These are phyloP conservation scores for Metarhizium rileyi DNA, from an alignment of 2,329 filamentous ascomycete species.

Conservation along the genomic window DNA sequence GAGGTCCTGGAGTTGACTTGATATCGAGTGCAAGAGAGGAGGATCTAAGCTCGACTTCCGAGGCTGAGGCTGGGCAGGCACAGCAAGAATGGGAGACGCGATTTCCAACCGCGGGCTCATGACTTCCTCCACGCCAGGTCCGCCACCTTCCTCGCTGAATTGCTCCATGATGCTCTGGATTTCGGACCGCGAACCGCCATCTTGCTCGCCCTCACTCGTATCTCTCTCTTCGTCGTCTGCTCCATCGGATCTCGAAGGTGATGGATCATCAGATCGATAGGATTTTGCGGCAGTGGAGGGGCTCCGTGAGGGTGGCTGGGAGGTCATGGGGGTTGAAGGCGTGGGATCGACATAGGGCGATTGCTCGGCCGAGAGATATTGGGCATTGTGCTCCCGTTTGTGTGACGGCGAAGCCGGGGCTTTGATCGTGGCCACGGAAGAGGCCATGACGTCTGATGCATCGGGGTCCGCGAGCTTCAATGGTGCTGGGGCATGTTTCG, in stretches of 20 bases:
- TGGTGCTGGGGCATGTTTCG: conserved; percentile 15
- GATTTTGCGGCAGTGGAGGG: conserved; percentile 44
- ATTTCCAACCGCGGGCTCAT: conserved; percentile 85
- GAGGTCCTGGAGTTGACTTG: conserved; percentile 38
- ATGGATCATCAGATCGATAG: conserved; percentile 32
- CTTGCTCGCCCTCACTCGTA: conserved; percentile 52
- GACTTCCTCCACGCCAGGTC: conserved; percentile 68
- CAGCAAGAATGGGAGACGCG: conserved; percentile 66
- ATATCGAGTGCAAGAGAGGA: conserved; percentile 45
- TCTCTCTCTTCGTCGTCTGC: conserved; percentile 48
- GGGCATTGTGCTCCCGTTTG: conserved; percentile 24
- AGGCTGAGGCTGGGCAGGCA: conserved; percentile 61
- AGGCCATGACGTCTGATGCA: conserved; percentile 27
- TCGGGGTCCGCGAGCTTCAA: conserved; percentile 8
- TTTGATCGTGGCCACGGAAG: conserved; percentile 40
- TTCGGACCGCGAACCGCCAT: conserved; percentile 67
- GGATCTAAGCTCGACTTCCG: conserved; percentile 81
- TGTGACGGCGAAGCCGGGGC: conserved; percentile 30
- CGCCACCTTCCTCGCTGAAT: conserved; percentile 67
- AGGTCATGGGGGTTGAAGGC: conserved; percentile 44
- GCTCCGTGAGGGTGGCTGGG: conserved; percentile 49
- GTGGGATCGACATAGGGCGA: conserved; percentile 46
- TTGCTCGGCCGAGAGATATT: conserved; percentile 39
- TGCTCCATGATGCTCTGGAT: conserved; percentile 98
- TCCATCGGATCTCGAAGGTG: conserved; percentile 43